A percentile compares a stretch with the other conserved stretches of the same genome.
phyloP scores from a whole-genome alignment of 2,329 filamentous ascomycete species.

The Phyllosticta capitalensis region DNA sequence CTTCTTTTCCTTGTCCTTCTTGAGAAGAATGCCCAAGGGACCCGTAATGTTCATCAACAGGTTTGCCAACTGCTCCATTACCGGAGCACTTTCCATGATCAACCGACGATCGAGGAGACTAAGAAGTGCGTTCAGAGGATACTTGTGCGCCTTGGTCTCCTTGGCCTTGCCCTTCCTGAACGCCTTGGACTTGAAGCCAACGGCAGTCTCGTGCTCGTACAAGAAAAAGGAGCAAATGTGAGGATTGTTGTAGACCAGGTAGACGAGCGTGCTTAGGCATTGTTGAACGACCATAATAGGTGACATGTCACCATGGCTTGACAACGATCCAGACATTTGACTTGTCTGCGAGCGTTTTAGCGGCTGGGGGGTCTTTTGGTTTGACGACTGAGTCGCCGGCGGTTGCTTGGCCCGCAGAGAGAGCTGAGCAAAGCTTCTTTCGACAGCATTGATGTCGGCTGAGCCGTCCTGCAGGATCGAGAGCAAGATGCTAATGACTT shows the following conservation, averaged over 20 bases:
- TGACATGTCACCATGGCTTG: conserved; percentile 73
- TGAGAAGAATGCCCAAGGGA: conserved; percentile 71
- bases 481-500: conserved; percentile 85
- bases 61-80: conserved; percentile 88
- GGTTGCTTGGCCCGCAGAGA: conserved; percentile 83
- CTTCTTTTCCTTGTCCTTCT: conserved; percentile 65
- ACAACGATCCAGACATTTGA: conserved; percentile 30
- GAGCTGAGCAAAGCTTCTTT: conserved; percentile 88
- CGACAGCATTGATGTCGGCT: conserved; percentile 83
- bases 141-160: conserved; percentile 75
- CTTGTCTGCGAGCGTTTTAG: conserved; percentile 66
- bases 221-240: conserved; percentile 89
- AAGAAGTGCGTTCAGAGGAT: conserved; percentile 83
- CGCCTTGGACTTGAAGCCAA: conserved; percentile 64
- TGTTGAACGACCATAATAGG: conserved; percentile 94
- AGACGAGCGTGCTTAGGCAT: conserved; percentile 76
- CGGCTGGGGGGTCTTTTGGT: conserved; percentile 64
- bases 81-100: conserved; percentile 92
- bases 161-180: conserved; percentile 82
- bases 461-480: conserved; percentile 95
- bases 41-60: conserved; percentile 81
- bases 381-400: conserved; percentile 25
- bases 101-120: conserved; percentile 84
- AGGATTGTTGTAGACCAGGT: conserved; percentile 73
- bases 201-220: conserved; percentile 78